These are phyloP conservation scores for Dipteronia dyeriana DNA, from an alignment of 345 rosid genomes.

Conservation along the genomic window DNA sequence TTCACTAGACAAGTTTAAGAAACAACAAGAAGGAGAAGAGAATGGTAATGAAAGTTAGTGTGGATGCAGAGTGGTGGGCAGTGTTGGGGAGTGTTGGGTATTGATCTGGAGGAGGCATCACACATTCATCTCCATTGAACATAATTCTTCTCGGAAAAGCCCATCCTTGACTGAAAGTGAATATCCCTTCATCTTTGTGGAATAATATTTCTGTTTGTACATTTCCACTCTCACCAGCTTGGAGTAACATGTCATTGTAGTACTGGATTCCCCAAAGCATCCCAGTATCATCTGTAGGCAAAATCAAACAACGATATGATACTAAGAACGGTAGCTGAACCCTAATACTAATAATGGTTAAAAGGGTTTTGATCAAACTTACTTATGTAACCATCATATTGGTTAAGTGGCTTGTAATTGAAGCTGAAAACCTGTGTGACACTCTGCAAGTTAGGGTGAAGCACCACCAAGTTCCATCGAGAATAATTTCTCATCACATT, in stretches of 20 bases:
- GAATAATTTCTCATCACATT: slow-evolving; percentile 69
- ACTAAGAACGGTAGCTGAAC: too few species aligned
- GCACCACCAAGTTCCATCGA: slow-evolving; percentile 74
- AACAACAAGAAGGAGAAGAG: slow-evolving; percentile 21
- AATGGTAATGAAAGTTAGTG: slow-evolving; percentile 11
- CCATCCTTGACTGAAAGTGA: slow-evolving; percentile 82
- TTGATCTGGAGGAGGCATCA: slow-evolving; percentile 79
- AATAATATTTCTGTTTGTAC: slow-evolving; percentile 74
- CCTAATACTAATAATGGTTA: too few species aligned
- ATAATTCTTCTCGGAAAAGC: slow-evolving; percentile 74
- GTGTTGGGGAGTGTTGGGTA: slow-evolving; percentile 66
- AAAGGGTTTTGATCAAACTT: slow-evolving; percentile 11
- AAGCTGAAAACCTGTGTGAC: slow-evolving; percentile 71
- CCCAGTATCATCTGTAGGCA: slow-evolving; percentile 65
- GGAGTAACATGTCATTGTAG: slow-evolving; percentile 75
- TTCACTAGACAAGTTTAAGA: slow-evolving; percentile 8
- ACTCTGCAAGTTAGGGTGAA: slow-evolving; percentile 71
- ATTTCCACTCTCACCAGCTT: slow-evolving; percentile 63
- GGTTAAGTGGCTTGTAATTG: slow-evolving; percentile 61
- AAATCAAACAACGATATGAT: background rate
- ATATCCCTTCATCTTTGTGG: slow-evolving; percentile 49
- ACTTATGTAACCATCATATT: slow-evolving; percentile 49
- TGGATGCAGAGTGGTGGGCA: background rate
- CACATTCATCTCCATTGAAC: slow-evolving; percentile 89
- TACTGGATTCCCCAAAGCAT: slow-evolving; percentile 78